Evolutionary conservation across 164 flowering plant species (phyloP).

Genomic region (Macadamia tetraphylla): DNA sequence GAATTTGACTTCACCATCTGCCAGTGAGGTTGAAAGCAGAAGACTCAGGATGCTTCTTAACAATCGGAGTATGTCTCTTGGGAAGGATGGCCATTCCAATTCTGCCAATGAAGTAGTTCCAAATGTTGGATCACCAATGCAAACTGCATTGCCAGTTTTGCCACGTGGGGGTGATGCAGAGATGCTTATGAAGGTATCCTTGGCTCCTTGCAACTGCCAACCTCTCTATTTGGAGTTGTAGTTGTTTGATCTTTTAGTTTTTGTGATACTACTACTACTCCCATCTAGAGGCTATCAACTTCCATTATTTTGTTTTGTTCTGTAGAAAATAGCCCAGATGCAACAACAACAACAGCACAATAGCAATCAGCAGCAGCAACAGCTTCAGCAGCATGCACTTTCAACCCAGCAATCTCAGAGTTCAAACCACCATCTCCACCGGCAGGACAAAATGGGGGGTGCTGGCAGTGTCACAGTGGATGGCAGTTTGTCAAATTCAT

Average conservation of each 20-base stretch:
- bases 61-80: conserved; percentile 50
- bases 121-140: conserved; percentile 76
- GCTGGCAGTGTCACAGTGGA: conserved; percentile 65
- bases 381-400: conserved; percentile 70
- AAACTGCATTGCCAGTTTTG: conserved; percentile 44
- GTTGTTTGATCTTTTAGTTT: background rate
- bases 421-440: conserved; percentile 68
- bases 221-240: background rate
- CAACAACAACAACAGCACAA: conserved; percentile 58
- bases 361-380: conserved; percentile 46
- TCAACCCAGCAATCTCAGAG: conserved; percentile 71
- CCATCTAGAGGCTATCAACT: background rate
- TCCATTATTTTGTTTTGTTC: conserved; percentile 14
- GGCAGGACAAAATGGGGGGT: conserved; percentile 75
- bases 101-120: conserved; percentile 76
- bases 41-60: conserved; percentile 75
- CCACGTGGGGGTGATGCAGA: conserved; percentile 80
- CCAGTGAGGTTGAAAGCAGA: conserved; percentile 67
- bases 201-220: conserved; percentile 22
- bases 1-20: conserved; percentile 71
- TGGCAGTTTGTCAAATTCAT: conserved; percentile 85
- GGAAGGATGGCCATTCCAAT: conserved; percentile 71
- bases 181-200: conserved; percentile 67
- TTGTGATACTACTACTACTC: background rate
- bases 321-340: conserved; percentile 74